Conservation (phyloP, 225 moss, liverwort and hornwort species). For the Straminergon stramineum region DNA sequence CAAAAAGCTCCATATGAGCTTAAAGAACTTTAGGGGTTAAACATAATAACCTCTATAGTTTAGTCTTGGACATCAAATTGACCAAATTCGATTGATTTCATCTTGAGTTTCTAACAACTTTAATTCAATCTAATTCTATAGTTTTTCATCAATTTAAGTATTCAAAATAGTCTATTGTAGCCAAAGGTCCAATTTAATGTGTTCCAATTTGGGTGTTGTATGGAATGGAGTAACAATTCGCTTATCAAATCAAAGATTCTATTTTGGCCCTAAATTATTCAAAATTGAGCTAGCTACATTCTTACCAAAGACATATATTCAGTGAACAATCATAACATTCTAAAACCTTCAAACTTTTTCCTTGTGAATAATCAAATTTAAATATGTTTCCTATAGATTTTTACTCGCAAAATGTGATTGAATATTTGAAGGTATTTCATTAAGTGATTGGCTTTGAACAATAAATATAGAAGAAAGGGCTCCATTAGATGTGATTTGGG, state of each 20-base stretch:
- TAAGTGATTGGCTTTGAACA: not conserved
- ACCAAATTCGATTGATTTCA: not conserved
- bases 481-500: too few species aligned
- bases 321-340: not conserved
- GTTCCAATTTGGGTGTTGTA: fast-evolving
- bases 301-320: fast-evolving
- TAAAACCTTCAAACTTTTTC: not conserved
- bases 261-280: not conserved
- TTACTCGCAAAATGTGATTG: not conserved
- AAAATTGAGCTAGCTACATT: not conserved
- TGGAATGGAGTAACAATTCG: too few species aligned
- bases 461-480: not conserved
- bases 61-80: not conserved
- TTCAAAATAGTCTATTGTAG: not conserved
- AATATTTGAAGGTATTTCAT: not conserved
- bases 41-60: not conserved
- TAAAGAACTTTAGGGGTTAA: not conserved
- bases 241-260: not conserved
- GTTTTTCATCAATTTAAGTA: not conserved
- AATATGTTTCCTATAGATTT: not conserved
- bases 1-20: not conserved
- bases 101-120: not conserved
- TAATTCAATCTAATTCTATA: not conserved
- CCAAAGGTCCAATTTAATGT: not conserved
- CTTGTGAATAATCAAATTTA: not conserved